Base-by-base conservation (phyloP, 1,139 yeast species). In the Suhomyces chickasaworum region DNA sequence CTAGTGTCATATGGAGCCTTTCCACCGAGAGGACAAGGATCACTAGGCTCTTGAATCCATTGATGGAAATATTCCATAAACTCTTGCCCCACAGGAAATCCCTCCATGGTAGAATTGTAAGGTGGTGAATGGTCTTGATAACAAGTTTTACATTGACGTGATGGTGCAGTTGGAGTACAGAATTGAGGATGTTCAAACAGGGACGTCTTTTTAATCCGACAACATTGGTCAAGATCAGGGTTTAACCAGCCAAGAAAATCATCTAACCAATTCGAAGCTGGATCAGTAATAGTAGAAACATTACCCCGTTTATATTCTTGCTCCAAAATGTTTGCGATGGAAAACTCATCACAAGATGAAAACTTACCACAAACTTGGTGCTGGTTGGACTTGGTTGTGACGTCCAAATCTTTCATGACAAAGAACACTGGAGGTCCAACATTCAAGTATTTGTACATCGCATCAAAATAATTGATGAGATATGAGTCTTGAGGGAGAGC, bases 21-120 rank as follows among this genome's bases (percentile, higher is more conserved):
- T 1, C 99, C 99, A 3, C 97, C 98, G 25, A 93, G 71, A 1
- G 98, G 97, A 65, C 99, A 93, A 3, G 95, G 90, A 57, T 89
- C 95, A 48, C 96, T 86, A 1, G 83, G 83, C 37, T 89, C 89
- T 37, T 82, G 75, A 25, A 93, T 88, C 99, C 99, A 93, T 39
- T 85, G 81, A 21, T 80, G 66, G 61, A 89, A 86, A 59, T 75
- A 89, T 41, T 70, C 71, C 83, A 88, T 80, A 57, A 93, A 93
- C 36, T 84, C 86, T 0, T 75, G 74, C 16, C 84, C 87, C 53
- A 81, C 81, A 0, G 99, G 99, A 58, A 93, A 81, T 0, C 95
- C 97, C 9, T 77, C 73, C 97, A 93, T 89, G 39, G 80, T 73
- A 47, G 82, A 78, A 48, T 80, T 81, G 83, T 95, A 93, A 0